These are phyloP conservation scores for Neurospora sp. DNA, from an alignment of 495 filamentous ascomycete genomes.

Conservation along the genomic window DNA sequence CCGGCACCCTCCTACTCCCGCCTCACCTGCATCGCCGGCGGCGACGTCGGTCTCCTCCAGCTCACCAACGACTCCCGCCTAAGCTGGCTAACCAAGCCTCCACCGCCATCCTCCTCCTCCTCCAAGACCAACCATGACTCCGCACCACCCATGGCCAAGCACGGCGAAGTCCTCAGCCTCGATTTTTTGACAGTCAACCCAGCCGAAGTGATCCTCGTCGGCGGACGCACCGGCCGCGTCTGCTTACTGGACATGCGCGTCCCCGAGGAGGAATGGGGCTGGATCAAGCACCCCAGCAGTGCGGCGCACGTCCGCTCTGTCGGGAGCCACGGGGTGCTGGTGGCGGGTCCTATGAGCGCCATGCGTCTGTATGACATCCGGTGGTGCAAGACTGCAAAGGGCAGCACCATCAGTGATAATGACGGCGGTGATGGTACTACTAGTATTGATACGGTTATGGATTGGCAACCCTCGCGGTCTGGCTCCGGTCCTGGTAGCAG, in stretches of 20 bases:
- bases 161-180: slow-evolving; percentile 15
- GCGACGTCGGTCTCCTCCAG: slow-evolving; percentile 18
- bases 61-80: slow-evolving; percentile 2
- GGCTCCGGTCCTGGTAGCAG: slow-evolving; percentile 4
- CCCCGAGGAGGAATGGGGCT: slow-evolving; percentile 9
- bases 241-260: slow-evolving; percentile 24
- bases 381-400: background rate
- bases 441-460: background rate
- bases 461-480: background rate
- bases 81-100: slow-evolving; percentile 6
- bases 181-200: slow-evolving; percentile 20
- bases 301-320: slow-evolving; percentile 25
- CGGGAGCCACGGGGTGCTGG: slow-evolving; percentile 25
- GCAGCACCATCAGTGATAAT: background rate
- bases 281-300: slow-evolving; percentile 17
- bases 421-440: background rate
- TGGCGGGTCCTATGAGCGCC: slow-evolving; percentile 22
- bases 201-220: slow-evolving; percentile 23
- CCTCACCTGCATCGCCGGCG: slow-evolving; percentile 22
- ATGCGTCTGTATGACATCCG: slow-evolving; percentile 34
- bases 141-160: background rate
- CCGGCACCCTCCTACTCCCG: slow-evolving; percentile 10
- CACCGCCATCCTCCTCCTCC: background rate
- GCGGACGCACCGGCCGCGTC: slow-evolving; percentile 26
- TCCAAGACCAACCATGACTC: background rate